Conservation (phyloP, 2,329 filamentous ascomycete genomes). For the Meredithiella fracta region DNA sequence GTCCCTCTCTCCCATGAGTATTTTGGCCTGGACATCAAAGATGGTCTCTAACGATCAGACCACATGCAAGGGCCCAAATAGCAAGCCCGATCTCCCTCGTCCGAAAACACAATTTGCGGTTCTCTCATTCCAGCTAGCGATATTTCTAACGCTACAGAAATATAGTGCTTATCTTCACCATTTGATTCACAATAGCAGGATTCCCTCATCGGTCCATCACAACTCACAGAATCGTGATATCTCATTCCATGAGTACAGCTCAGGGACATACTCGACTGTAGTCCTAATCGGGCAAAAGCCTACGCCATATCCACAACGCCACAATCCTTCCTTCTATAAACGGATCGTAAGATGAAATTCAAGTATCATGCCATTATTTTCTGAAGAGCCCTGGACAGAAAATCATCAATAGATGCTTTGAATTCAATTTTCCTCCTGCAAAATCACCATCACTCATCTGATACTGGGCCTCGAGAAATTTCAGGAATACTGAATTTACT, state of each 20-base stretch:
- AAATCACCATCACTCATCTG: background rate
- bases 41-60: background rate
- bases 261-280: background rate
- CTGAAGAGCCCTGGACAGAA: background rate
- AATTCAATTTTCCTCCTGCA: background rate
- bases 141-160: background rate
- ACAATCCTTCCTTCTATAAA: background rate
- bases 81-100: background rate
- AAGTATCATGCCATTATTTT: background rate
- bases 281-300: background rate
- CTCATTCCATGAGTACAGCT: too few relatives aligned
- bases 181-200: too few relatives aligned
- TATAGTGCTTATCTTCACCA: too few relatives aligned
- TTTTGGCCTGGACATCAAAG: background rate
- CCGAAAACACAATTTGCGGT: background rate
- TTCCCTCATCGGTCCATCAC: too few relatives aligned
- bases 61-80: background rate
- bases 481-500: too few relatives aligned
- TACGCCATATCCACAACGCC: background rate
- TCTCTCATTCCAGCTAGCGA: background rate
- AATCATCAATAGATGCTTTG: background rate
- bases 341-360: background rate
- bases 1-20: background rate
- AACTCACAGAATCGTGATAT: too few relatives aligned
- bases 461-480: background rate